A percentile compares a stretch with the other conserved stretches of the same genome.
Evolutionary conservation across 331 rosid species (phyloP).

Genomic region (Erythrophleum ivorense): DNA sequence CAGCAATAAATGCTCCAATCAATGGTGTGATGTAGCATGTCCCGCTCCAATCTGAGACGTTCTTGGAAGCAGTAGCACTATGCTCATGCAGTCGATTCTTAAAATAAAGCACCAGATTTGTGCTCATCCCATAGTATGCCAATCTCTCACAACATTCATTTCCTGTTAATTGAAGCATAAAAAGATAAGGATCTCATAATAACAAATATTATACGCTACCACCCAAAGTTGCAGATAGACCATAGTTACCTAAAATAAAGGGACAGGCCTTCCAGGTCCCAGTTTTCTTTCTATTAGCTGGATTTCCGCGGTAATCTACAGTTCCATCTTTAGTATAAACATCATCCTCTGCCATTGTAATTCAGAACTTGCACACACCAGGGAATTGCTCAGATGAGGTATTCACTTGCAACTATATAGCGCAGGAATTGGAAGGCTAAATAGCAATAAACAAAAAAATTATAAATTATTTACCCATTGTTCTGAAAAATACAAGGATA

Average conservation of each 20-base stretch:
- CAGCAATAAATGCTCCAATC: slow-evolving; percentile 53
- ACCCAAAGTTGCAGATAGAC: background rate
- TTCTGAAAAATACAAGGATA: background rate
- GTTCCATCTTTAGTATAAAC: slow-evolving; percentile 51
- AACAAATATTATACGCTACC: background rate
- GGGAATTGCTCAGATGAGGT: slow-evolving; percentile 12
- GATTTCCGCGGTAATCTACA: slow-evolving; percentile 44
- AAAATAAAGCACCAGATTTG: slow-evolving; percentile 47
- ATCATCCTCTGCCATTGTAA: slow-evolving; percentile 49
- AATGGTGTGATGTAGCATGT: slow-evolving; percentile 54
- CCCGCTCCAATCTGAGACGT: slow-evolving; percentile 47
- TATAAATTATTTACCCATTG: slow-evolving; percentile 1
- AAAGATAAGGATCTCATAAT: background rate
- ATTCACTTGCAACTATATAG: slow-evolving; percentile 28
- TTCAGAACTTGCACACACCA: slow-evolving; percentile 31
- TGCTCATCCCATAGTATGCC: slow-evolving; percentile 54
- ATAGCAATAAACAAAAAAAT: slow-evolving; percentile 20
- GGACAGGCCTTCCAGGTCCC: slow-evolving; percentile 55
- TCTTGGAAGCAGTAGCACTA: slow-evolving; percentile 50
- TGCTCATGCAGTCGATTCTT: slow-evolving; percentile 34
- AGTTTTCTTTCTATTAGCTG: slow-evolving; percentile 35
- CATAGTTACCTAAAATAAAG: slow-evolving; percentile 48
- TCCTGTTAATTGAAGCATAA: slow-evolving; percentile 36
- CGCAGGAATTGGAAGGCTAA: background rate
- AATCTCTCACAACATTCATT: slow-evolving; percentile 50